phyloP scores from a whole-genome alignment of 192 early-diverging fungal genomes.

The Thoreauomyces humboldtii region DNA sequence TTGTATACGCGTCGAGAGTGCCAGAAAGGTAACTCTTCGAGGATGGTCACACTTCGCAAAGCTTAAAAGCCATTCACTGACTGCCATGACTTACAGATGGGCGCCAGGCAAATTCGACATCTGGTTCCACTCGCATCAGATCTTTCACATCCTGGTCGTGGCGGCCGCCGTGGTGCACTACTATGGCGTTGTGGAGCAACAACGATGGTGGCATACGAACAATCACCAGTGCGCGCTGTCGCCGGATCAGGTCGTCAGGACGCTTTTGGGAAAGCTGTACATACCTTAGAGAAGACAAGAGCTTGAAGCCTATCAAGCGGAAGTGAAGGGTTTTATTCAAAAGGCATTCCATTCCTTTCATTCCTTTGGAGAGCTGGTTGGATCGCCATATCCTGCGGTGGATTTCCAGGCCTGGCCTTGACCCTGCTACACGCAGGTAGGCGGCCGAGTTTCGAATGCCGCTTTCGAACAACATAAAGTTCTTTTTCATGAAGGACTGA shows the following conservation, averaged over 20 bases:
- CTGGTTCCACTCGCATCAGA: conserved; percentile 82
- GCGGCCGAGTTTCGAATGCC: too few species aligned
- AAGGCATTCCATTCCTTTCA: too few species aligned
- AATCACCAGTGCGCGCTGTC: conserved; percentile 19
- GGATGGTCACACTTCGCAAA: not conserved
- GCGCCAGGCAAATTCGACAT: conserved; percentile 82
- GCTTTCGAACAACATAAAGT: too few species aligned
- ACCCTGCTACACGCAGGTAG: too few species aligned
- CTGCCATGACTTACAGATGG: conserved; percentile 27
- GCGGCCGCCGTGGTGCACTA: conserved; percentile 71
- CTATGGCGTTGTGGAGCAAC: conserved; percentile 18
- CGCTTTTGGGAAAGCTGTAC: not conserved
- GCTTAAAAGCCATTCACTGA: not conserved
- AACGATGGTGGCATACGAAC: conserved; percentile 24
- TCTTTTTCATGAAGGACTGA: too few species aligned
- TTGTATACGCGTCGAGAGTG: conserved; percentile 78
- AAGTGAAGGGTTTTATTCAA: too few species aligned
- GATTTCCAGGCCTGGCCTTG: too few species aligned
- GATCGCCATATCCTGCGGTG: too few species aligned
- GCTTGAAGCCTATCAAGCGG: too few species aligned
- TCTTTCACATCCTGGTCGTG: conserved; percentile 84
- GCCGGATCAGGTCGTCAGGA: not conserved
- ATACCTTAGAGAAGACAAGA: too few species aligned
- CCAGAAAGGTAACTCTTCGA: conserved; percentile 68
- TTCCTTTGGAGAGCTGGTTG: too few species aligned